Evolutionary conservation across 1,284 basidiomycete genomes (phyloP).

Genomic region (Sporisorium reilianum): DNA sequence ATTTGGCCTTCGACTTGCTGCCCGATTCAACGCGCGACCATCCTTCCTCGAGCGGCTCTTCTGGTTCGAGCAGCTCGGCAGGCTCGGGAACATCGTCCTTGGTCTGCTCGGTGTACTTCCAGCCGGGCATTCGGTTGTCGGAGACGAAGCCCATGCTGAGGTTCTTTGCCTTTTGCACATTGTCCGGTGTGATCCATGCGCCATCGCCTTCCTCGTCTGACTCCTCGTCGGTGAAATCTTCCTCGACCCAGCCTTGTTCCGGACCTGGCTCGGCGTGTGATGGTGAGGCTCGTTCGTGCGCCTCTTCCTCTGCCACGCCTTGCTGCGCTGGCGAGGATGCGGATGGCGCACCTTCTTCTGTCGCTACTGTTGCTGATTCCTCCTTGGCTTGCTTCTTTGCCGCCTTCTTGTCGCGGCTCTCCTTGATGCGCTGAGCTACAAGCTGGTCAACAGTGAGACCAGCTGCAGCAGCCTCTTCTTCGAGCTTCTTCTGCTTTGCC

Average conservation of each 20-base stretch:
- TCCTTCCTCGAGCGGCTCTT: conserved; percentile 47
- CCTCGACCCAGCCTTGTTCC: conserved; percentile 60
- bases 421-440: conserved; percentile 34
- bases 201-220: conserved; percentile 71
- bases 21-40: conserved; percentile 46
- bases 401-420: conserved; percentile 42
- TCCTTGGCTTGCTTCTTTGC: conserved; percentile 44
- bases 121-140: conserved; percentile 47
- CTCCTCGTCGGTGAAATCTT: conserved; percentile 80
- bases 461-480: conserved; percentile 29
- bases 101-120: conserved; percentile 35
- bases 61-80: conserved; percentile 26
- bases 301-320: conserved; percentile 38
- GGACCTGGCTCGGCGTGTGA: conserved; percentile 15
- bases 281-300: conserved; percentile 3
- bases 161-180: conserved; percentile 88
- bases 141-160: conserved; percentile 78
- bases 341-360: conserved; percentile 5
- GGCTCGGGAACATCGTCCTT: conserved; percentile 33
- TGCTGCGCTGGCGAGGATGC: not conserved
- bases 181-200: conserved; percentile 96
- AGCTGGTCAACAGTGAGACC: conserved; percentile 41
- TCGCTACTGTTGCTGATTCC: conserved; percentile 7
- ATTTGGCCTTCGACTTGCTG: conserved; percentile 28
- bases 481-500: conserved; percentile 36